These are phyloP conservation scores for Malassezia vespertilionis DNA, from an alignment of 1,284 basidiomycete species.

Conservation along the genomic window DNA sequence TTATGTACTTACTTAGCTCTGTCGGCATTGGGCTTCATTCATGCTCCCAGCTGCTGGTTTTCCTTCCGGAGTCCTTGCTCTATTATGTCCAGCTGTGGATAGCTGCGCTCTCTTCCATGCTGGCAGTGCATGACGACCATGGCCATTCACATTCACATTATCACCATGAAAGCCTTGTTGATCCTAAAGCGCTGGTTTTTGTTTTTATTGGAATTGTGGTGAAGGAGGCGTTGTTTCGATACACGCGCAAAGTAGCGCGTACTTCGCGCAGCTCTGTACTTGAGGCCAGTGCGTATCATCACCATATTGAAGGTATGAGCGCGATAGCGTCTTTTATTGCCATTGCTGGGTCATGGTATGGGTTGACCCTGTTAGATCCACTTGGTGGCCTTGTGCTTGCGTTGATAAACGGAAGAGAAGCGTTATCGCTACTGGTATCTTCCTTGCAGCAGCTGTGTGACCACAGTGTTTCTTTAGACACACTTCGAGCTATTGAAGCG, in stretches of 20 bases:
- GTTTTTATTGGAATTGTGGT: slow-evolving; percentile 66
- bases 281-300: slow-evolving; percentile 56
- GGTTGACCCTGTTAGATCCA: slow-evolving; percentile 76
- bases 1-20: slow-evolving; percentile 69
- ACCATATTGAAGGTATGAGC: slow-evolving; percentile 65
- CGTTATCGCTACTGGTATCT: slow-evolving; percentile 59
- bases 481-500: slow-evolving; percentile 52
- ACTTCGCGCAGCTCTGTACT: slow-evolving; percentile 81
- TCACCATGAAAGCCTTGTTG: slow-evolving; percentile 42
- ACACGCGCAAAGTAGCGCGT: slow-evolving; percentile 61
- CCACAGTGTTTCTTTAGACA: slow-evolving; percentile 61
- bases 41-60: slow-evolving; percentile 64
- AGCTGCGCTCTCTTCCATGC: too few relatives aligned
- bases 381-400: slow-evolving; percentile 85
- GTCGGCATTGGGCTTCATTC: slow-evolving; percentile 85
- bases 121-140: too few relatives aligned
- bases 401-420: slow-evolving; percentile 74
- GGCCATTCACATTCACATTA: slow-evolving; percentile 37
- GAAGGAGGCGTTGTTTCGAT: slow-evolving; percentile 56
- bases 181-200: slow-evolving; percentile 94
- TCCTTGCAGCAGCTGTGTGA: slow-evolving; percentile 77
- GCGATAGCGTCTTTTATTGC: slow-evolving; percentile 37
- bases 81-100: too few relatives aligned
- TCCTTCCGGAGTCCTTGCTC: slow-evolving; percentile 49
- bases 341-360: slow-evolving; percentile 64